Conservation (phyloP, 2,329 filamentous ascomycete species). For the Bimuria novae-zelandiae region DNA sequence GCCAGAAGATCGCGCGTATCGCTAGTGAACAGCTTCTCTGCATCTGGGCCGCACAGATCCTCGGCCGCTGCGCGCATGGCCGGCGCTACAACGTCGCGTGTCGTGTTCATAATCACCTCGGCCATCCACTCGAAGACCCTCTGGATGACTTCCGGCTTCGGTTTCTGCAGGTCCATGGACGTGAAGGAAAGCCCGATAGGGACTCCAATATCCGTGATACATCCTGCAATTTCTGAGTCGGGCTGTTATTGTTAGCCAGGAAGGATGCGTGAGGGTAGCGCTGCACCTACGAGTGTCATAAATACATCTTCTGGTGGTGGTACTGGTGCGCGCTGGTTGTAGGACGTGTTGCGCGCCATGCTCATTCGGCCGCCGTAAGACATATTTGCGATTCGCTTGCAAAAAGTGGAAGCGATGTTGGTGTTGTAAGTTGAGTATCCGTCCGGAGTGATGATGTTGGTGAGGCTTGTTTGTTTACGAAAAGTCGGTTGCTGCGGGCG, state of each 20-base stretch:
- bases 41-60: constrained; percentile 80
- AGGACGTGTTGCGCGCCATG: constrained; percentile 50
- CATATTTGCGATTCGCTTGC: constrained; percentile 38
- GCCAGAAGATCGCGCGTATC: constrained; percentile 95
- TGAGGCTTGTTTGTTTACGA: constrained; percentile 15
- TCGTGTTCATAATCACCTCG: constrained; percentile 90
- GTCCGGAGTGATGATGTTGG: constrained; percentile 7
- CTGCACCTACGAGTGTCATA: constrained; percentile 53
- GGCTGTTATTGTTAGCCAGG: constrained; percentile 51
- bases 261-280: neutral
- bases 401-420: constrained; percentile 11
- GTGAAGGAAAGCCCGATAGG: constrained; percentile 89
- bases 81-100: constrained; percentile 89
- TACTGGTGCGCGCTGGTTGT: constrained; percentile 47
- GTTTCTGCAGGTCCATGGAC: constrained; percentile 85
- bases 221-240: constrained; percentile 85
- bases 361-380: constrained; percentile 58
- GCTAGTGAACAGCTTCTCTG: constrained; percentile 75
- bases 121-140: constrained; percentile 98
- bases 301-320: constrained; percentile 55
- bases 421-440: constrained; percentile 10
- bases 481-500: too few species aligned
- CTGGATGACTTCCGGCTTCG: constrained; percentile 91
- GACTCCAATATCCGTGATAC: constrained; percentile 96
- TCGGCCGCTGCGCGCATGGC: constrained; percentile 92